Evolutionary conservation across 352 stramenopile genomes (phyloP), one percentile per base, ranked within the genome.

Genomic region (Plasmopara halstedii): DNA sequence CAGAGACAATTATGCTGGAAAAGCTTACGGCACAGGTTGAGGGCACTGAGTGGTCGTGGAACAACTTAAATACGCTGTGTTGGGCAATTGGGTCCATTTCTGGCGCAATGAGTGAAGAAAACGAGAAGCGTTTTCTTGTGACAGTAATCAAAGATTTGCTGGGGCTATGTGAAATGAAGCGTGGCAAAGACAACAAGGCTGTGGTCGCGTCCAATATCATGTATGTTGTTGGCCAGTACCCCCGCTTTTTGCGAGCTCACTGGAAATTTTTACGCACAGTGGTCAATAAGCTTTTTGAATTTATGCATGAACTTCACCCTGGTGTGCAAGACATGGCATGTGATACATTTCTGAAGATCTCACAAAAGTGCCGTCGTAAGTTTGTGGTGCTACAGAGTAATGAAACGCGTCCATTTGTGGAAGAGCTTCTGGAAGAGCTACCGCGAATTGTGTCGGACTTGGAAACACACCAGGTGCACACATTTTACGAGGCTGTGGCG

Each of bases 271-370:
- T 99, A 20, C 97, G 97, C 49, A 99, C 97, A 1, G 97, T 99
- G n/a, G 96, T 99, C 37, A 99, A 98, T 71, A 99, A 99, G 66
- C 75, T 99, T 11, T 99, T 99, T 60, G 96, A 99, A 72, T 99
- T 99, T 61, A 99, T 99, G 97, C 97, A 99, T 70, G 97, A 99
- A 59, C 67, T 95, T 21, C 97, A 99, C 65, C 97, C 97, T 22
- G 97, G 97, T 48, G 97, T 99, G 10, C 96, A 99, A 57, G 97
- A 99, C 62, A 99, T 99, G 97, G 97, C 97, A 4, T 99, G 96
- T 69, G 97, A 99, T 50, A 99, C 97, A 6, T 99, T 99, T 57
- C 63, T 99, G 7, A 99, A 99, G 75, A 99, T 99, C 62, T 84
- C 94, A 5, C 90, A 97, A 35, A 98, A 98, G 66, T 99, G 96